Percentiles rank a stretch among this genome's conserved stretches.
These are phyloP conservation scores for Staphylotrichum tortipilum DNA, from an alignment of 495 filamentous ascomycete genomes.

Conservation along the genomic window DNA sequence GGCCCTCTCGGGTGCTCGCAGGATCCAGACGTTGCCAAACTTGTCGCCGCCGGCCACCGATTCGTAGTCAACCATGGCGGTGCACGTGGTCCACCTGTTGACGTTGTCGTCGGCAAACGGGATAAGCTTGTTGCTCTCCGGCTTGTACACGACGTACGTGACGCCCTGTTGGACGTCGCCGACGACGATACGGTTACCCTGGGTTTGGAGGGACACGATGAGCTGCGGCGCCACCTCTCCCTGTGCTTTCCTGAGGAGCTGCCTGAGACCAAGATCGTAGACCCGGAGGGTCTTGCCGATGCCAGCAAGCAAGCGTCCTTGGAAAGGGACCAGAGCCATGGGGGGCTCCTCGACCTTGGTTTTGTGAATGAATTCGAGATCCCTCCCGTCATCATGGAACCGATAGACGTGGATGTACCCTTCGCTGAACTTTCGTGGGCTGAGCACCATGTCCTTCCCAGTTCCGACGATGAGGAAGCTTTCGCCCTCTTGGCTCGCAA, in stretches of 20 bases:
- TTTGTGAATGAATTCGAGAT: constrained; percentile 92
- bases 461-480: constrained; percentile 88
- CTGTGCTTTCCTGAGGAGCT: constrained; percentile 86
- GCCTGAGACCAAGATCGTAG: constrained; percentile 83
- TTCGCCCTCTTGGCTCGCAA: constrained; percentile 81
- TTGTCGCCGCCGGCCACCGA: constrained; percentile 93
- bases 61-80: constrained; percentile 94
- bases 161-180: constrained; percentile 87
- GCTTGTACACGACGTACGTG: constrained; percentile 89
- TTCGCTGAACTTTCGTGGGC: constrained; percentile 57
- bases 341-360: constrained; percentile 84
- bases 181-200: constrained; percentile 84
- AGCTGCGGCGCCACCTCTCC: constrained; percentile 68
- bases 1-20: constrained; percentile 78
- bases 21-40: constrained; percentile 91
- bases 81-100: constrained; percentile 78
- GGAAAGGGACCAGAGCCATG: constrained; percentile 80
- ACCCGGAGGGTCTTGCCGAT: constrained; percentile 73
- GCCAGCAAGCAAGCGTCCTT: constrained; percentile 79
- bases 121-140: constrained; percentile 79
- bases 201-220: constrained; percentile 80
- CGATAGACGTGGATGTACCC: constrained; percentile 92
- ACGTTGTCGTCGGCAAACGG: constrained; percentile 87
- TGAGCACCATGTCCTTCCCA: constrained; percentile 76
- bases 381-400: constrained; percentile 74